Base-by-base conservation (phyloP, 116 monocot species). In the Thalassia testudinum region DNA sequence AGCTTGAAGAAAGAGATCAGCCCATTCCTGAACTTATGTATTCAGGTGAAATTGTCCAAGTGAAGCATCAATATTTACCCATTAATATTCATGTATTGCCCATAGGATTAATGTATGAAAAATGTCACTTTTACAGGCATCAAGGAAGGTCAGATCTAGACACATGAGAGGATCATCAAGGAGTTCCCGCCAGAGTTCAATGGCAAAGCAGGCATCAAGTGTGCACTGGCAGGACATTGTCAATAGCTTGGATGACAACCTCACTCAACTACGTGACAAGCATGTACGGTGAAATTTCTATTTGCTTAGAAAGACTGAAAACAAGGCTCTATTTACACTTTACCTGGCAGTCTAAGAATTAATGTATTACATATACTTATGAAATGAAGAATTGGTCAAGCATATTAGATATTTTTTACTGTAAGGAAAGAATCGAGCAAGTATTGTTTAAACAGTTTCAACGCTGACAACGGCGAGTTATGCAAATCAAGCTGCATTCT, bases 1-100 rank as follows among this genome's bases (percentile, higher is more conserved):
- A 77, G 59, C 51, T 65, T 89, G 58, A 97, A 97, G 79, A 97
- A 97, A 71, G 97, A 97, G 66, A 97, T 97, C 18, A 71, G 75
- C 60, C 81, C 85, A 60, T 82, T 80, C 54, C 62, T 97, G 53
- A 82, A 63, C 34, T 72, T 80, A 65, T 97, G 97, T 70, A 97
- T 97, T 50, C 97, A 97, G 85, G 97, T 85, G 59, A 20, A 7
- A 66, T 11, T n/a, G 10, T 13, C 24, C 23, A 27, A 34, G 6
- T 34, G 6, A 5, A 10, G 10, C 10, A 34, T 34, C 10, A 34
- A 34, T n/a, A 34, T 43, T 3, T 53, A 23, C 21, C 15, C 40
- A 12, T 21, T 42, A n/a, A 42, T 52, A 7, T 49, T 23, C 11
- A 47, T 62, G n/a, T 19, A 34, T 34, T 34, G 10, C 30, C 30